Conservation (phyloP, 495 filamentous ascomycete species). For the Penicillium robsamsonii region DNA sequence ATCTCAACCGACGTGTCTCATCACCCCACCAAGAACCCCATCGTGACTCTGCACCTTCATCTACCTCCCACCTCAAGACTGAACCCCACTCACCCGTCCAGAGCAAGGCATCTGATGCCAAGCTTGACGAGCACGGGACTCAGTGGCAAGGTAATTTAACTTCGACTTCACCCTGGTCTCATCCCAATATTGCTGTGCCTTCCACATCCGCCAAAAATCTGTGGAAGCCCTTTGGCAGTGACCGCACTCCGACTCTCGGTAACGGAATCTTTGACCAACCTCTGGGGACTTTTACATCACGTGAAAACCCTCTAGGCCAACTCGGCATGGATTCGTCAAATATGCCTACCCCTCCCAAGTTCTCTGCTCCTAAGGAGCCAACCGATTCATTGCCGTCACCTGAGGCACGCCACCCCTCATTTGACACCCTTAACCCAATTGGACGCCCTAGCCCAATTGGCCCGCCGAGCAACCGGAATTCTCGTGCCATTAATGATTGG, state of each 20-base stretch:
- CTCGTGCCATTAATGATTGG: conserved; percentile 46
- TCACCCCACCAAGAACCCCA: conserved; percentile 38
- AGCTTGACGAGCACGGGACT: conserved; percentile 34
- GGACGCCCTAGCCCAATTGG: conserved; percentile 52
- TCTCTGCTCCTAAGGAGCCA: conserved; percentile 36
- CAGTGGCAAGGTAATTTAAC: conserved; percentile 42
- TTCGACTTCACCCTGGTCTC: conserved; percentile 40
- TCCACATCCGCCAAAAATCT: conserved; percentile 57
- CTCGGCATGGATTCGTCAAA: conserved; percentile 40
- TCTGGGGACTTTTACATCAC: conserved; percentile 48
- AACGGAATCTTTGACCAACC: conserved; percentile 76
- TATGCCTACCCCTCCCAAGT: conserved; percentile 34
- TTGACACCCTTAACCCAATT: conserved; percentile 40
- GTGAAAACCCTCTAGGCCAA: conserved; percentile 41
- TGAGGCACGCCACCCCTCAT: conserved; percentile 36
- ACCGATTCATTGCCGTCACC: conserved; percentile 37
- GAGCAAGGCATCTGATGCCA: conserved; percentile 24
- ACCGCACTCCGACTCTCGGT: conserved; percentile 66
- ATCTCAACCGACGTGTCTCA: conserved; percentile 30
- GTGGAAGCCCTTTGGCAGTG: conserved; percentile 71
- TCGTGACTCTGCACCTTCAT: conserved; percentile 27
- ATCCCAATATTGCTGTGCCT: conserved; percentile 32
- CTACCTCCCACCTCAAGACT: conserved; percentile 26
- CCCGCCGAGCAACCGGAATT: conserved; percentile 44
- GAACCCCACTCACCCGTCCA: conserved; percentile 21